Base-by-base conservation (phyloP, 805 yeast species). In the Candida xyloterini region DNA sequence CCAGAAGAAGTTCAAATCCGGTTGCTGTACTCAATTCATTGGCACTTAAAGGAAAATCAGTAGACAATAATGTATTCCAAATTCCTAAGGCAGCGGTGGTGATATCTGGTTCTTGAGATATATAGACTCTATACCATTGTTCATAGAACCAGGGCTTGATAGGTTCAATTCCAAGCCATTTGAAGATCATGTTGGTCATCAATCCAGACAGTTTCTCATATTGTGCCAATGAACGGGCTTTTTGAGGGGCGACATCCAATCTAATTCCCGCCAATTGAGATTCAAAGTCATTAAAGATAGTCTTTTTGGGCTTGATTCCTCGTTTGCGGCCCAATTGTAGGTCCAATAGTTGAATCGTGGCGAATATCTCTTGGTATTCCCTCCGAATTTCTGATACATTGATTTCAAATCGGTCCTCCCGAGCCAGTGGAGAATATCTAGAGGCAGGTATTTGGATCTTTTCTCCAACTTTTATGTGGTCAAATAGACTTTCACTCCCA, bases 231-330 rank as follows among this genome's bases (percentile, higher is more conserved):
- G 44, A 46, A 7, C 38, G 40, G 1, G 49, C 63, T 2, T 39
- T 33, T 29, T 59, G 65, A 1, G 65, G 65, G 1, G 64, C 62
- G 26, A 57, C 51, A 27, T 57, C 51, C 9, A 59, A 38, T 10
- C 35, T 18, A 14, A 56, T 35, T 4, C 61, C 62, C 6, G 47
- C 41, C 7, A 29, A 39, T 10, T 46, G 35, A 27, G 38, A 40
- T 8, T 32, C 33, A 22, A 45, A 47, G 22, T 55, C 54, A 27
- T 41, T 43, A 30, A 56, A 56, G 2, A 53, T 48, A 2, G 56
- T 48, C 21, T 33, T 42, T 15, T 35, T 32, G 15, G 40, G 26
- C 10, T 24, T 31, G 20, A 15, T 23, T 27, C 33, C 23, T 18
- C n/a, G 27, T 11, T 14, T 34, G 21, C 37, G 25, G 33, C 36